Percentiles rank a stretch among this genome's conserved stretches.
These are phyloP conservation scores for Parsonsia alboflavescens DNA, from an alignment of 257 asterid species.

Conservation along the genomic window DNA sequence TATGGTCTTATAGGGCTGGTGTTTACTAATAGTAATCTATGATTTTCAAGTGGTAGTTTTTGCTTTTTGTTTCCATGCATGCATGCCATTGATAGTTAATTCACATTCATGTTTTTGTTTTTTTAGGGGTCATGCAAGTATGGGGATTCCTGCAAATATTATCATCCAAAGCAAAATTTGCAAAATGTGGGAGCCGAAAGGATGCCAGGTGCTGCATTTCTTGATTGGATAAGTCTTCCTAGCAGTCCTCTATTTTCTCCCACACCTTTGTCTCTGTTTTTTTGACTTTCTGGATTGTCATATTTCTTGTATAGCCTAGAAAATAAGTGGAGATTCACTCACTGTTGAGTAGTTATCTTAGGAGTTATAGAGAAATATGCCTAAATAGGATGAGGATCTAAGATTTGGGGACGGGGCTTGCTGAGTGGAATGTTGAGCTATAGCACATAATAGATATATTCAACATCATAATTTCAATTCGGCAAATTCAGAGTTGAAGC, in stretches of 20 bases:
- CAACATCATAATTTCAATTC: neutral
- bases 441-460: neutral
- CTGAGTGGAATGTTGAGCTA: neutral
- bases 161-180: conserved; percentile 65
- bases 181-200: conserved; percentile 30
- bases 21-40: neutral
- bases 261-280: neutral
- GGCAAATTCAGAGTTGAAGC: neutral
- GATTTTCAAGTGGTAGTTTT: neutral
- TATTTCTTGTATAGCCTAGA: neutral
- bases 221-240: neutral
- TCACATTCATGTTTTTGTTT: neutral
- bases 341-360: neutral
- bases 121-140: conserved; percentile 77
- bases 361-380: neutral
- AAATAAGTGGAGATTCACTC: neutral
- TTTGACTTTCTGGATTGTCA: neutral
- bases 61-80: neutral
- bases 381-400: neutral
- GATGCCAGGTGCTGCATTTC: conserved; percentile 39
- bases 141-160: conserved; percentile 77
- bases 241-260: neutral
- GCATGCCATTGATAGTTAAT: conserved; percentile 9
- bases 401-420: neutral
- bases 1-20: neutral